phyloP scores from a whole-genome alignment of 1,284 basidiomycete species.

The Irpex lacteus region DNA sequence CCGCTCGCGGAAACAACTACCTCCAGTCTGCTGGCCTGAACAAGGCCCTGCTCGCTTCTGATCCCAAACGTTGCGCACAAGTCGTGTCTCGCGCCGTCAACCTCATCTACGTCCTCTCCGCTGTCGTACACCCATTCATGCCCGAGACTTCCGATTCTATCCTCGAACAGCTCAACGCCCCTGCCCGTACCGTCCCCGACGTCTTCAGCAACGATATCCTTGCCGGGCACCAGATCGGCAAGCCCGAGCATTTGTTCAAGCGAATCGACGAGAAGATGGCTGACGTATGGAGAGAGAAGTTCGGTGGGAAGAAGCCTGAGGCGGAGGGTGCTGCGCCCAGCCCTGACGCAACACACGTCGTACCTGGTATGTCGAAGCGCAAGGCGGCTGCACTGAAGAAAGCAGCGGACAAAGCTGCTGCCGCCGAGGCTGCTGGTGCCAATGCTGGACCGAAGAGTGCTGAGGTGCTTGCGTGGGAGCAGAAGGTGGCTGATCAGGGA shows the following conservation, averaged over 20 bases:
- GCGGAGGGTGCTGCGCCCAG: constrained; percentile 28
- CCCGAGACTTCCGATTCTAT: constrained; percentile 85
- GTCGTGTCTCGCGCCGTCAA: constrained; percentile 91
- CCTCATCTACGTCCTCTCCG: constrained; percentile 89
- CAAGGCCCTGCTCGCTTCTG: constrained; percentile 83
- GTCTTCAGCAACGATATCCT: constrained; percentile 79
- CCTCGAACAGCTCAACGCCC: constrained; percentile 87
- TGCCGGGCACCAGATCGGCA: constrained; percentile 83
- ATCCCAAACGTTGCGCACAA: constrained; percentile 85
- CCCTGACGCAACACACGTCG: constrained; percentile 39
- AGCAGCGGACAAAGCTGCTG: constrained; percentile 28
- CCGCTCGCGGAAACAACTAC: constrained; percentile 92
- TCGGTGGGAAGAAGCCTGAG: constrained; percentile 45
- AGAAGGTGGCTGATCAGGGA: constrained; percentile 74
- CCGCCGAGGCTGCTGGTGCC: constrained; percentile 31
- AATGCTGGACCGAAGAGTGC: constrained; percentile 57
- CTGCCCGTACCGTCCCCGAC: constrained; percentile 73
- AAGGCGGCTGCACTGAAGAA: constrained; percentile 45
- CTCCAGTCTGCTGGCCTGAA: constrained; percentile 90
- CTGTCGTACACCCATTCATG: constrained; percentile 95
- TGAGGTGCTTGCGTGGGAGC: constrained; percentile 63
- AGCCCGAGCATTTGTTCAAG: constrained; percentile 90
- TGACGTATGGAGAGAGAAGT: constrained; percentile 79
- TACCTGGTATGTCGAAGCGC: constrained; percentile 47
- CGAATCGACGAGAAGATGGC: constrained; percentile 92